These are phyloP conservation scores for Exophiala bonariae DNA, from an alignment of 2,329 filamentous ascomycete species.

Conservation along the genomic window DNA sequence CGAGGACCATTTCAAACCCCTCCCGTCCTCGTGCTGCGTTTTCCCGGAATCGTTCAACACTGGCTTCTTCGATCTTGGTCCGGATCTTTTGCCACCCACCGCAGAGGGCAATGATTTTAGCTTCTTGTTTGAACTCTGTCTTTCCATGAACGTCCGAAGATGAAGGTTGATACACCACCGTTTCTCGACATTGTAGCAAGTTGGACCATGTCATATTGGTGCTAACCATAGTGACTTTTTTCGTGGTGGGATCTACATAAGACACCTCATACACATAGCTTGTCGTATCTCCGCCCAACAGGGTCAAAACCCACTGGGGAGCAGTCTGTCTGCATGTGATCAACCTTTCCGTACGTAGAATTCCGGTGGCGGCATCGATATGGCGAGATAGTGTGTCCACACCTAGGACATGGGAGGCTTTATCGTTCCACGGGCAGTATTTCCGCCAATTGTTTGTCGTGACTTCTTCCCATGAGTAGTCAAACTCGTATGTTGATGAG, in stretches of 20 bases:
- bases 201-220: slow-evolving; percentile 94
- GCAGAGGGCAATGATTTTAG: slow-evolving; percentile 88
- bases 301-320: slow-evolving; percentile 62
- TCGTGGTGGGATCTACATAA: slow-evolving; percentile 80
- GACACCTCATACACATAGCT: slow-evolving; percentile 93
- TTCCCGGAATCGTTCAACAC: slow-evolving; percentile 84
- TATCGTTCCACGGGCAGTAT: slow-evolving; percentile 98
- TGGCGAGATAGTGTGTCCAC: slow-evolving; percentile 85
- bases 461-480: slow-evolving; percentile 99
- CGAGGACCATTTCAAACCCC: slow-evolving; percentile 91
- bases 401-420: slow-evolving; percentile 92
- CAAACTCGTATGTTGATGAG: slow-evolving; percentile 81
- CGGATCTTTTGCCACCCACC: slow-evolving; percentile 97
- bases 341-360: slow-evolving; percentile 71
- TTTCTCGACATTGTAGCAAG: slow-evolving; percentile 88
- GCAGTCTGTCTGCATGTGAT: slow-evolving; percentile 52
- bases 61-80: slow-evolving; percentile 91
- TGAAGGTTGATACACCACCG: slow-evolving; percentile 77
- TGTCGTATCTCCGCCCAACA: slow-evolving; percentile 77
- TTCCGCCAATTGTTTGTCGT: slow-evolving; percentile 98
- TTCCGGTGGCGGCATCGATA: slow-evolving; percentile 64
- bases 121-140: slow-evolving; percentile 85
- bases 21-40: slow-evolving; percentile 89
- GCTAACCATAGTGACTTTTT: slow-evolving; percentile 94
- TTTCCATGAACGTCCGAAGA: slow-evolving; percentile 48